Evolutionary conservation across 495 filamentous ascomycete species (phyloP).

Genomic region (Xylaria scruposa): DNA sequence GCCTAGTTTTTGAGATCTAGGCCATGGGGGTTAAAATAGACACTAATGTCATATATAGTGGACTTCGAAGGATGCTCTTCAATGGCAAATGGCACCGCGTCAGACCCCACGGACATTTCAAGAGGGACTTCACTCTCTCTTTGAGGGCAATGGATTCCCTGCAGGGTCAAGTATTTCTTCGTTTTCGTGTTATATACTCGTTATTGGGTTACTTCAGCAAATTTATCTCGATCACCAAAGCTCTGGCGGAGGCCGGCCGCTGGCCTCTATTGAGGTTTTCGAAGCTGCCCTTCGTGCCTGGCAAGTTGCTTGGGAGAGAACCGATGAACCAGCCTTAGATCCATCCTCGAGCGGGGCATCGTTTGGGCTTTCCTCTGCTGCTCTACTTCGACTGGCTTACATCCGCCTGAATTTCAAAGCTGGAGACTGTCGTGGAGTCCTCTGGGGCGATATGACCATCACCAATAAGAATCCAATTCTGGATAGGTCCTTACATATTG

Average conservation of each 20-base stretch:
- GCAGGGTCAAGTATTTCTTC: constrained; percentile 51
- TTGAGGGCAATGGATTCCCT: constrained; percentile 35
- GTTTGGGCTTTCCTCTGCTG: constrained; percentile 62
- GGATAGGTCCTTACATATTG: constrained; percentile 54
- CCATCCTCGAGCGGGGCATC: constrained; percentile 60
- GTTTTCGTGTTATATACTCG: constrained; percentile 61
- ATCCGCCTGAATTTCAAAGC: constrained; percentile 59
- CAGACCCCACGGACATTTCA: constrained; percentile 48
- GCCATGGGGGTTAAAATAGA: background rate
- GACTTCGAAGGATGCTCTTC: constrained; percentile 50
- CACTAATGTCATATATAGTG: background rate
- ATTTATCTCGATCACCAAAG: constrained; percentile 53
- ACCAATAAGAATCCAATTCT: constrained; percentile 53
- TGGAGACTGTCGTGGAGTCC: constrained; percentile 54
- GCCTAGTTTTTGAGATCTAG: background rate
- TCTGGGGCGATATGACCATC: constrained; percentile 55
- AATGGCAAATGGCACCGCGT: constrained; percentile 47
- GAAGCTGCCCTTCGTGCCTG: constrained; percentile 50
- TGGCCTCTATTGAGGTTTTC: constrained; percentile 32
- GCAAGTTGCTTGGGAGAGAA: constrained; percentile 61
- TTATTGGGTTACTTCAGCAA: constrained; percentile 61
- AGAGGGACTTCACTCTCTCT: constrained; percentile 57
- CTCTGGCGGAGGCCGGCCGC: constrained; percentile 48
- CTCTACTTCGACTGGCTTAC: constrained; percentile 61
- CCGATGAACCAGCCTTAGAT: constrained; percentile 60